Evolutionary conservation across 208 protist genomes (phyloP).

Genomic region (Kentomonas sorsogonicus): DNA sequence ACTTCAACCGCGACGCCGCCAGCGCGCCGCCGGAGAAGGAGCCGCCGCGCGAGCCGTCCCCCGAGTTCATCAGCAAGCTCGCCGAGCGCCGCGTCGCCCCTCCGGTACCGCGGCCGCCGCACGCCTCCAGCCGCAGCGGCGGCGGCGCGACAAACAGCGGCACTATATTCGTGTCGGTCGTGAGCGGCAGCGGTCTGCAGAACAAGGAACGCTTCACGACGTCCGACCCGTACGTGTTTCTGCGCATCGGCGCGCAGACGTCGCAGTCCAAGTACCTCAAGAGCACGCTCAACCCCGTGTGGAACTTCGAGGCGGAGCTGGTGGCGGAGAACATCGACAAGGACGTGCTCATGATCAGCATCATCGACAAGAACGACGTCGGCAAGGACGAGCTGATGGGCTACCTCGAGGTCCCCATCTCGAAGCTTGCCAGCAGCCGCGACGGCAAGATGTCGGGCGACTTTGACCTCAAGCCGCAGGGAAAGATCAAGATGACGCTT

Average conservation of each 20-base stretch:
- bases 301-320: slow-evolving; percentile 59
- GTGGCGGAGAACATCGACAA: slow-evolving; percentile 30
- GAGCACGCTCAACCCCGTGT: slow-evolving; percentile 51
- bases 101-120: slow-evolving; percentile 21
- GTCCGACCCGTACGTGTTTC: slow-evolving; percentile 69
- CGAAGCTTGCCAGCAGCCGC: slow-evolving; percentile 11
- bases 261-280: slow-evolving; percentile 34
- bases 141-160: slow-evolving; percentile 14
- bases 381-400: slow-evolving; percentile 60
- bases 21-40: slow-evolving; percentile 6
- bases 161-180: slow-evolving; percentile 54
- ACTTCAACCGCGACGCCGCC: slow-evolving; percentile 20
- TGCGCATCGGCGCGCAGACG: slow-evolving; percentile 38
- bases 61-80: slow-evolving; percentile 25
- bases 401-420: slow-evolving; percentile 33
- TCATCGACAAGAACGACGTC: slow-evolving; percentile 69
- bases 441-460: slow-evolving; percentile 27
- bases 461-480: slow-evolving; percentile 50
- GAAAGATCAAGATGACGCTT: slow-evolving; percentile 32
- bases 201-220: slow-evolving; percentile 50
- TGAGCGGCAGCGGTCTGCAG: slow-evolving; percentile 37
- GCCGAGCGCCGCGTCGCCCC: not conserved
- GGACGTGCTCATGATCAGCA: slow-evolving; percentile 35
- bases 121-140: slow-evolving; percentile 14
- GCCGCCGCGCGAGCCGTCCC: slow-evolving; percentile 30